These are phyloP conservation scores for Colletotrichum zoysiae DNA, from an alignment of 2,329 filamentous ascomycete genomes.

Conservation along the genomic window DNA sequence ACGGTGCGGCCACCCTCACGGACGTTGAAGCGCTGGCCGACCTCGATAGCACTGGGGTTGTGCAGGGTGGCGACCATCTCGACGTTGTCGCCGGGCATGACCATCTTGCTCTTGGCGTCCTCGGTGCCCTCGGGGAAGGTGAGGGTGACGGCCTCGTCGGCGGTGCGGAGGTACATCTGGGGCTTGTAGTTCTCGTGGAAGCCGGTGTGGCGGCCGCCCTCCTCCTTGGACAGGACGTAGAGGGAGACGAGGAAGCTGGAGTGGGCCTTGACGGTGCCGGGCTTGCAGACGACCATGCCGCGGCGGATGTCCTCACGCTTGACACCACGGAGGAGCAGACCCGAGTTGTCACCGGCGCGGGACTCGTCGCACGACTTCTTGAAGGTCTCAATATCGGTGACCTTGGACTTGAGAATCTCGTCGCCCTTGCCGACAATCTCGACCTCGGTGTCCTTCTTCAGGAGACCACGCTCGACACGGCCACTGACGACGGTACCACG, in stretches of 20 bases:
- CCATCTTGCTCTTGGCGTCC: constrained; percentile 79
- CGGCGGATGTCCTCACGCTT: constrained; percentile 94
- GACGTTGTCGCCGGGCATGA: constrained; percentile 99
- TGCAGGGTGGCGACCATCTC: constrained; percentile 94
- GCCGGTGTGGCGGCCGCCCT: constrained; percentile 96
- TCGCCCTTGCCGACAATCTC: constrained; percentile 91
- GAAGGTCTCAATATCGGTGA: constrained; percentile 99
- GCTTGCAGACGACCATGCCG: constrained; percentile 93
- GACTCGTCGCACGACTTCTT: constrained; percentile 99
- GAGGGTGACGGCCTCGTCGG: constrained; percentile 82
- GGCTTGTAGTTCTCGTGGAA: constrained; percentile 98
- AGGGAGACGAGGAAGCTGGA: constrained; percentile 94
- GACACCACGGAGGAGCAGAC: constrained; percentile 93
- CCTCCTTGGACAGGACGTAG: constrained; percentile 97
- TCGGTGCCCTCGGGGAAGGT: constrained; percentile 88
- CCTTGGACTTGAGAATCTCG: constrained; percentile 94
- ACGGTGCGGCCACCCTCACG: constrained; percentile 95
- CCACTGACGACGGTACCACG: constrained; percentile 97
- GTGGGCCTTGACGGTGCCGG: constrained; percentile 87
- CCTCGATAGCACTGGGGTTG: constrained; percentile 87
- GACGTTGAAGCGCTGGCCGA: constrained; percentile 96
- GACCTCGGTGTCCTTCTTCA: constrained; percentile 95
- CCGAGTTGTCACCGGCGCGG: constrained; percentile 96
- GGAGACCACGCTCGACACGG: constrained; percentile 92
- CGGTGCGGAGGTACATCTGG: constrained; percentile 95